These are phyloP conservation scores for Botrytis tulipae DNA, from an alignment of 2,329 filamentous ascomycete genomes.

Conservation along the genomic window DNA sequence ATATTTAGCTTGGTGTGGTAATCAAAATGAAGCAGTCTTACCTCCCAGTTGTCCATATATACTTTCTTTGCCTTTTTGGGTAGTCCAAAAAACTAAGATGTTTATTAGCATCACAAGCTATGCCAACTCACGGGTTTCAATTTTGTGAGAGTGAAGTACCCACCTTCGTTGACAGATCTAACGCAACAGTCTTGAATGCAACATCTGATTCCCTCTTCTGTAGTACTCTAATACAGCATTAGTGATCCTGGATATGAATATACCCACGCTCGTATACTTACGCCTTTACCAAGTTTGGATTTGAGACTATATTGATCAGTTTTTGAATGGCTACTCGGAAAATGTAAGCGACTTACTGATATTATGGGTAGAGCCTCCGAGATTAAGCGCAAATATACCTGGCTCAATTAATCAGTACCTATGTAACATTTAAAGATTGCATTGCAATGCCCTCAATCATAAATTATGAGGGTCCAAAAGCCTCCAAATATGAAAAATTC, in stretches of 20 bases:
- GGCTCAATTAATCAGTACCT: neutral
- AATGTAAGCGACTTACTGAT: slow-evolving; percentile 27
- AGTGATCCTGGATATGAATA: neutral
- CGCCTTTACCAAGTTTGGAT: slow-evolving; percentile 30
- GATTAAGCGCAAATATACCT: slow-evolving; percentile 33
- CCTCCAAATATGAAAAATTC: neutral
- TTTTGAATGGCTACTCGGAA: neutral
- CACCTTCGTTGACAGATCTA: slow-evolving; percentile 29
- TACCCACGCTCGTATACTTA: slow-evolving; percentile 13
- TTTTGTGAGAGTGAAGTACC: neutral
- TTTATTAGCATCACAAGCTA: neutral
- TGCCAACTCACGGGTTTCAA: neutral
- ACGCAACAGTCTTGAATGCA: slow-evolving; percentile 27
- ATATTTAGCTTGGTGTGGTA: slow-evolving; percentile 31
- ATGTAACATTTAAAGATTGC: neutral
- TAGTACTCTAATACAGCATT: slow-evolving; percentile 28
- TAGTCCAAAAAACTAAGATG: slow-evolving; percentile 34
- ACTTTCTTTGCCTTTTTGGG: slow-evolving; percentile 30
- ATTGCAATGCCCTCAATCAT: neutral
- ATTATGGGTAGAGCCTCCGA: slow-evolving; percentile 33
- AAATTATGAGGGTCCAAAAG: neutral
- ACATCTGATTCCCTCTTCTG: slow-evolving; percentile 32
- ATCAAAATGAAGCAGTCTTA: slow-evolving; percentile 34
- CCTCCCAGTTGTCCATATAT: slow-evolving; percentile 33
- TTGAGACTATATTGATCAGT: slow-evolving; percentile 27